These are phyloP conservation scores for Saturnispora dispora DNA, from an alignment of 805 yeast genomes.

Conservation along the genomic window DNA sequence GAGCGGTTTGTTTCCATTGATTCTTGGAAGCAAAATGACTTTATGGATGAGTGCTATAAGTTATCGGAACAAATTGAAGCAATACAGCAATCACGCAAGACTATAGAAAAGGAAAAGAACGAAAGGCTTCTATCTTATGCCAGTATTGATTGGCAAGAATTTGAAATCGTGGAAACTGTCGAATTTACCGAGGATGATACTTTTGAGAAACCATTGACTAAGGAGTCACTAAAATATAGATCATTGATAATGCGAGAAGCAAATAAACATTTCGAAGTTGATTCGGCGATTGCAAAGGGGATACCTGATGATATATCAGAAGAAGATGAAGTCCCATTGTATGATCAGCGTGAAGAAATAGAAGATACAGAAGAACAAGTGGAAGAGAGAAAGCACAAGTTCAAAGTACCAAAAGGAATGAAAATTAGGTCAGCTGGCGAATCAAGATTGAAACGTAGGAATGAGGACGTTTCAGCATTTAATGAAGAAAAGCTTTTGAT, in stretches of 20 bases:
- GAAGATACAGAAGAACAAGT: slow-evolving; percentile 5
- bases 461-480: slow-evolving; percentile 2
- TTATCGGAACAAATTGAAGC: slow-evolving; percentile 48
- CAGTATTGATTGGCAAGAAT: slow-evolving; percentile 83
- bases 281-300: slow-evolving; percentile 10
- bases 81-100: slow-evolving; percentile 26
- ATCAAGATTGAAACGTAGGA: slow-evolving; percentile 36
- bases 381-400: slow-evolving; percentile 3
- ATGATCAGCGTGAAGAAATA: neutral
- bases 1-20: slow-evolving; percentile 15
- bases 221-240: slow-evolving; percentile 52
- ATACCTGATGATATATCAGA: slow-evolving; percentile 13
- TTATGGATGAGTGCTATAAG: slow-evolving; percentile 39
- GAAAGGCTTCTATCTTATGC: slow-evolving; percentile 50
- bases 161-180: slow-evolving; percentile 59
- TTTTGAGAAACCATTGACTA: slow-evolving; percentile 43
- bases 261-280: slow-evolving; percentile 27
- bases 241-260: slow-evolving; percentile 45
- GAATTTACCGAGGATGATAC: slow-evolving; percentile 58
- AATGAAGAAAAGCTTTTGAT: slow-evolving; percentile 33
- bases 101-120: slow-evolving; percentile 26
- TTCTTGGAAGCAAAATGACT: slow-evolving; percentile 20
- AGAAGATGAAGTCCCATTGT: slow-evolving; percentile 1
- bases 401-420: slow-evolving; percentile 36
- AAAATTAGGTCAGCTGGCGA: slow-evolving; percentile 67